Evolutionary conservation across 2,329 filamentous ascomycete species (phyloP).

Genomic region (Penicillium decumbens): DNA sequence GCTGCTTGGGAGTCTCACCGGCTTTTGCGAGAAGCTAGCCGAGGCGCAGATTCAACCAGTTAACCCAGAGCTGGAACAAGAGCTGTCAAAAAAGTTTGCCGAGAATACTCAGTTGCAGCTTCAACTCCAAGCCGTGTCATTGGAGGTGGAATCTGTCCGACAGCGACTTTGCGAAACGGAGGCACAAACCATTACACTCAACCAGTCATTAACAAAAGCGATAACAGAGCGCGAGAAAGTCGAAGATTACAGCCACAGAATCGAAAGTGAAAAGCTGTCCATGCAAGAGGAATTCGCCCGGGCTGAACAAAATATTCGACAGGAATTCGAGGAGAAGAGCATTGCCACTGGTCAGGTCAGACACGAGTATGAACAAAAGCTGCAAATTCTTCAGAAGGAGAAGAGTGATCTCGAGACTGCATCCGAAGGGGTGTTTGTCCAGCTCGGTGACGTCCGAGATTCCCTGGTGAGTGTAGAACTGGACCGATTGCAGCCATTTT

Average conservation of each 20-base stretch:
- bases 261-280: slow-evolving; percentile 22
- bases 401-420: slow-evolving; percentile 24
- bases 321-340: slow-evolving; percentile 32
- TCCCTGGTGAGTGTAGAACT: slow-evolving; percentile 23
- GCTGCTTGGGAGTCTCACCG: slow-evolving; percentile 30
- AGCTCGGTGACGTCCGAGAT: slow-evolving; percentile 19
- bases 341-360: slow-evolving; percentile 28
- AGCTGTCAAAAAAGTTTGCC: slow-evolving; percentile 22
- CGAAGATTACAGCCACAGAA: slow-evolving; percentile 12
- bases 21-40: slow-evolving; percentile 16
- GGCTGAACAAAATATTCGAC: slow-evolving; percentile 26
- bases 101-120: slow-evolving; percentile 26
- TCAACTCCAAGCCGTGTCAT: slow-evolving; percentile 21
- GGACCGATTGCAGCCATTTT: background rate
- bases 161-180: slow-evolving; percentile 15
- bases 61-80: slow-evolving; percentile 15
- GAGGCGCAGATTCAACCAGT: slow-evolving; percentile 20
- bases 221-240: slow-evolving; percentile 13
- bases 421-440: slow-evolving; percentile 12
- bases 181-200: slow-evolving; percentile 17
- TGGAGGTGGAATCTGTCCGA: slow-evolving; percentile 13
- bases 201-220: slow-evolving; percentile 19
- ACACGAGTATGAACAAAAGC: slow-evolving; percentile 28
- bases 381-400: slow-evolving; percentile 25
- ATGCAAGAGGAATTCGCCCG: slow-evolving; percentile 20